Evolutionary conservation across 2,329 filamentous ascomycete genomes (phyloP).

Genomic region (Fusarium sarcochroum): DNA sequence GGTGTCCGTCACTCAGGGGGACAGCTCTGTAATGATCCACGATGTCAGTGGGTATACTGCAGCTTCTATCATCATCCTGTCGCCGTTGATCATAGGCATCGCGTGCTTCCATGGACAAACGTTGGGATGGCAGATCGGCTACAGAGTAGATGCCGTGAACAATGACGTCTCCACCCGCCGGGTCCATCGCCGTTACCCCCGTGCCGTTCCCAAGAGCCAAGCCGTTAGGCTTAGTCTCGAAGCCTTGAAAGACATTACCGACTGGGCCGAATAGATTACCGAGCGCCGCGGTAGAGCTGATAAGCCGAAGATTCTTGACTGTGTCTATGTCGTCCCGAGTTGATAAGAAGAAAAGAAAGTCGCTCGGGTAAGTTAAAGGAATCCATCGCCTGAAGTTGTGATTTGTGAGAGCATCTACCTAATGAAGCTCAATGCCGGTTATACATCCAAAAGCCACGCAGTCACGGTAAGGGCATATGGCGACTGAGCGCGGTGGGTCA

Average conservation of each 20-base stretch:
- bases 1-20: slow-evolving; percentile 74
- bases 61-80: slow-evolving; percentile 24
- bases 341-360: slow-evolving; percentile 72
- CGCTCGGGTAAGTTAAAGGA: slow-evolving; percentile 66
- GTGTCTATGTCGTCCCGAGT: slow-evolving; percentile 64
- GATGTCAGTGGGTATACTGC: slow-evolving; percentile 57
- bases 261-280: slow-evolving; percentile 42
- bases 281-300: slow-evolving; percentile 69
- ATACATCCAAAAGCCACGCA: slow-evolving; percentile 77
- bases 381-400: slow-evolving; percentile 69
- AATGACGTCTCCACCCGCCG: slow-evolving; percentile 21
- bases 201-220: slow-evolving; percentile 39
- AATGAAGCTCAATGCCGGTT: slow-evolving; percentile 74
- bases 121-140: slow-evolving; percentile 29
- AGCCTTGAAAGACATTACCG: slow-evolving; percentile 39
- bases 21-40: slow-evolving; percentile 74
- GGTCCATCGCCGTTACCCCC: slow-evolving; percentile 38
- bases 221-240: slow-evolving; percentile 40
- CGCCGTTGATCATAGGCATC: slow-evolving; percentile 32
- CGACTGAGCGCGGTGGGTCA: slow-evolving; percentile 74
- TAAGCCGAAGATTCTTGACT: slow-evolving; percentile 70
- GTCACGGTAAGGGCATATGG: slow-evolving; percentile 74
- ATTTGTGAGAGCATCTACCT: slow-evolving; percentile 62
- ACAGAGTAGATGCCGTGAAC: slow-evolving; percentile 27
- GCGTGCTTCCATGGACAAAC: slow-evolving; percentile 27